Evolutionary conservation across 257 asterid species (phyloP), one percentile per base, ranked within the genome.

Genomic region (Orobanche coerulescens): DNA sequence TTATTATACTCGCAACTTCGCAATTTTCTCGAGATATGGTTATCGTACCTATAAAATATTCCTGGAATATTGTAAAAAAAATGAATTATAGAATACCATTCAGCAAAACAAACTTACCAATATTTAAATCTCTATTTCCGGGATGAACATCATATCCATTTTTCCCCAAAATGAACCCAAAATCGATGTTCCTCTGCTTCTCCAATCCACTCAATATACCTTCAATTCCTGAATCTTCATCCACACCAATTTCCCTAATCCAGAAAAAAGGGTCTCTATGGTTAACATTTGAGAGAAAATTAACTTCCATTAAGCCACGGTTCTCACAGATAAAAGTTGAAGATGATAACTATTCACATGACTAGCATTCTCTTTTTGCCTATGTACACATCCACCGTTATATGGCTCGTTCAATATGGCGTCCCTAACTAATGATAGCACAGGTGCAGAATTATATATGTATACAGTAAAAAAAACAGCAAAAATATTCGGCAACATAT

Each of bases 161-260:
- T 58, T 69, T 76, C 62, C 60, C 80, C 46, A 74, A 54, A 70
- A 73, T 57, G 60, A 77, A 70, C 62, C 83, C 90, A 36, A 86
- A 60, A 42, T 83, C 74, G 0, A 37, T 75, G 59, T 64, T 78
- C 81, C 96, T 85, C 75, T 89, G 87, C 72, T 81, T 89, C 80
- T 81, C 90, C 73, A 93, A 71, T 67, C 96, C 75, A 60, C 78
- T 80, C 80, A 93, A 61, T 72, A 93, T 89, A 56, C 96, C 97
- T 12, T 77, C 82, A 65, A 88, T 69, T 28, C 88, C 96, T 3
- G 75, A 62, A 62, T 74, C 85, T 77, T 71, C 81, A 49, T 73
- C 83, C 52, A 71, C 67, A 70, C 60, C 77, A 50, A 23, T 58
- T 54, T 81, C 85, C 64, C 97, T 92, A 69, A 57, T 69, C 42